Evolutionary conservation across 257 asterid genomes (phyloP).

Genomic region (Vinca minor): DNA sequence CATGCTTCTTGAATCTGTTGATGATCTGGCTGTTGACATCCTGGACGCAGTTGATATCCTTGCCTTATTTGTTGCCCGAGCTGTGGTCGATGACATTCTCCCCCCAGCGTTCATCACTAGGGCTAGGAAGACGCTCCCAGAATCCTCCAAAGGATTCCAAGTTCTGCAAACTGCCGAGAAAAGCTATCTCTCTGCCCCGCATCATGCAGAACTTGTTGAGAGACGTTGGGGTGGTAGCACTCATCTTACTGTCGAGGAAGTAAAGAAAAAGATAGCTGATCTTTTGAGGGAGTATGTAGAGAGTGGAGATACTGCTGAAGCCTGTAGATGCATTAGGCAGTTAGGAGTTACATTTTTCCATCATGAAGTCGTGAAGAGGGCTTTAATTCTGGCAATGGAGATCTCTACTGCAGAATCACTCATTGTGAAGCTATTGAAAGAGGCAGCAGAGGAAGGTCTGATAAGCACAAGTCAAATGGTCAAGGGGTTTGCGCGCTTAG

Average conservation of each 20-base stretch:
- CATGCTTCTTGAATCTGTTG: constrained; percentile 87
- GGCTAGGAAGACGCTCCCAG: constrained; percentile 65
- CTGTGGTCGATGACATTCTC: constrained; percentile 89
- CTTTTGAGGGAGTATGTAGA: constrained; percentile 76
- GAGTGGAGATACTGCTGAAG: constrained; percentile 88
- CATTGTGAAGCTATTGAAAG: constrained; percentile 61
- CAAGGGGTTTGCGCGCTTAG: constrained; percentile 71
- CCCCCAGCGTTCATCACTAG: constrained; percentile 87
- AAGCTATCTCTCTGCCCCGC: constrained; percentile 96
- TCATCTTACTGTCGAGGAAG: constrained; percentile 86
- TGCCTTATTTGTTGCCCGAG: constrained; percentile 87
- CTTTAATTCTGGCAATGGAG: constrained; percentile 83
- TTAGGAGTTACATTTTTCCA: constrained; percentile 90
- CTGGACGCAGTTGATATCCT: constrained; percentile 86
- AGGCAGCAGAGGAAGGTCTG: constrained; percentile 89
- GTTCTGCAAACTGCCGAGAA: constrained; percentile 75
- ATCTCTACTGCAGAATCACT: constrained; percentile 52
- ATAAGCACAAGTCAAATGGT: constrained; percentile 91
- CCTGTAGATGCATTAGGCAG: constrained; percentile 82
- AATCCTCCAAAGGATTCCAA: constrained; percentile 67
- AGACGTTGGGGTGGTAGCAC: constrained; percentile 98
- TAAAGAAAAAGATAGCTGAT: constrained; percentile 79
- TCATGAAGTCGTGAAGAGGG: constrained; percentile 95
- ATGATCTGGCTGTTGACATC: constrained; percentile 86
- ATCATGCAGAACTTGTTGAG: constrained; percentile 97